These are phyloP conservation scores for Lactuca saligna DNA, from an alignment of 129 eudicot genomes.

Conservation along the genomic window DNA sequence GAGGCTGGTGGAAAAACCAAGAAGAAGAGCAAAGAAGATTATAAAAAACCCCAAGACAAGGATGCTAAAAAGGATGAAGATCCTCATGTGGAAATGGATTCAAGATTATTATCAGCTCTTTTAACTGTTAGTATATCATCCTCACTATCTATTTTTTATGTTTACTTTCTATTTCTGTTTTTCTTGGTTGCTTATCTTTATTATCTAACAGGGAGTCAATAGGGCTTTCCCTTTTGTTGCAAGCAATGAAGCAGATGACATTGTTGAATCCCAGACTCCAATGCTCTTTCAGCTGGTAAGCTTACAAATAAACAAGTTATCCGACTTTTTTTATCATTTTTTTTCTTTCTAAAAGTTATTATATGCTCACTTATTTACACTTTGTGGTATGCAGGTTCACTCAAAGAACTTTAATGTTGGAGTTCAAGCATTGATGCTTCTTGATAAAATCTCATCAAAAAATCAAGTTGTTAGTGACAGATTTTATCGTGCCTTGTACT, in stretches of 20 bases:
- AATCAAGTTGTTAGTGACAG: constrained; percentile 93
- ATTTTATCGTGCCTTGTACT: constrained; percentile 93
- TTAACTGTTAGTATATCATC: constrained; percentile 61
- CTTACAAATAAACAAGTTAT: not conserved
- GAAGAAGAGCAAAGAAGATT: constrained; percentile 42
- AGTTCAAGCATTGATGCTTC: constrained; percentile 93
- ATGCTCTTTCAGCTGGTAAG: constrained; percentile 87
- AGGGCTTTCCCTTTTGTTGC: constrained; percentile 95
- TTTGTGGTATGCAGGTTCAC: constrained; percentile 63
- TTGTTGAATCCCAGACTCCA: constrained; percentile 89
- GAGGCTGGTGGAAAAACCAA: constrained; percentile 40
- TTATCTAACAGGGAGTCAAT: constrained; percentile 71
- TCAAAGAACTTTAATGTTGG: constrained; percentile 94
- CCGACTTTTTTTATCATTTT: not conserved
- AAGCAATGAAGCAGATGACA: constrained; percentile 87
- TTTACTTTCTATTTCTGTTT: constrained; percentile 10
- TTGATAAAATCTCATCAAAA: constrained; percentile 87
- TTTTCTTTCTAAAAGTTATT: not conserved
- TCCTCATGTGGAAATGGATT: constrained; percentile 93
- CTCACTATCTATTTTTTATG: not conserved
- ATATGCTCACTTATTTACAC: constrained; percentile 17
- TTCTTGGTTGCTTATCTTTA: constrained; percentile 11
- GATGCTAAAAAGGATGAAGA: constrained; percentile 43
- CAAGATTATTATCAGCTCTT: constrained; percentile 80
- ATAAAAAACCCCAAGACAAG: constrained; percentile 44